Base-by-base conservation (phyloP, 371 early-diverging fungal species). In the Actinomortierella wolfii region DNA sequence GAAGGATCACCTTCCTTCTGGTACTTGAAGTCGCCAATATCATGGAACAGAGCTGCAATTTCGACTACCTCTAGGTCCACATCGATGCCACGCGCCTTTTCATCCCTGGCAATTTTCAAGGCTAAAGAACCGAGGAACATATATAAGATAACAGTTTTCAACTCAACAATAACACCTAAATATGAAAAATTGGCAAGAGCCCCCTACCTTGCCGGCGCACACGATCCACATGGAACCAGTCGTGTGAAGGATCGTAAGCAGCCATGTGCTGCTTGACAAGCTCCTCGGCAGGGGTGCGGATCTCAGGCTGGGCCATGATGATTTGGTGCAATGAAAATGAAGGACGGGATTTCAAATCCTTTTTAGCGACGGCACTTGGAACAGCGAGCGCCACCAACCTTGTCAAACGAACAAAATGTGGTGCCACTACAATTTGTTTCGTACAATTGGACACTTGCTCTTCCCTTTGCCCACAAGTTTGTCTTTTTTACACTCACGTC, bases 11-110 rank as follows among this genome's bases (percentile, higher is more conserved):
- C 78, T 43, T 64, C 64, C 26, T 76, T 62, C 29, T 67, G 67
- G 57, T 91, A 91, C 66, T 93, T 93, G 29, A 82, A 75, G 64
- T 93, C 93, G 13, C 84, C 86, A 34, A 93, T 83, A 61, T 93
- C 92, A 47, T 93, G 93, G 34, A 91, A 85, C 3, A 92, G 78
- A 2, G 91, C 90, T 2, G 91, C 88, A 18, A 93, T 61, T 49
- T 87, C 86, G 6, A 92, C 89, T 0, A 90, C 58, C 15, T 85
- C 76, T 23, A 81, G 26, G 59, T 92, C 89, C 0, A 86, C 74
- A 1, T 55, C 40, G 18, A 65, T 60, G 13, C 65, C 76, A 0
- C 57, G 51, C 8, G 24, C 29, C 15, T 39, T 59, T 20, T 66
- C 63, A 20, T 79, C 79, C 25, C 65, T 61, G 3, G 81, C 80